Evolutionary conservation across 495 filamentous ascomycete species (phyloP), one percentile per base, ranked within the genome.

Genomic region (Massariosphaeria phaeospora): DNA sequence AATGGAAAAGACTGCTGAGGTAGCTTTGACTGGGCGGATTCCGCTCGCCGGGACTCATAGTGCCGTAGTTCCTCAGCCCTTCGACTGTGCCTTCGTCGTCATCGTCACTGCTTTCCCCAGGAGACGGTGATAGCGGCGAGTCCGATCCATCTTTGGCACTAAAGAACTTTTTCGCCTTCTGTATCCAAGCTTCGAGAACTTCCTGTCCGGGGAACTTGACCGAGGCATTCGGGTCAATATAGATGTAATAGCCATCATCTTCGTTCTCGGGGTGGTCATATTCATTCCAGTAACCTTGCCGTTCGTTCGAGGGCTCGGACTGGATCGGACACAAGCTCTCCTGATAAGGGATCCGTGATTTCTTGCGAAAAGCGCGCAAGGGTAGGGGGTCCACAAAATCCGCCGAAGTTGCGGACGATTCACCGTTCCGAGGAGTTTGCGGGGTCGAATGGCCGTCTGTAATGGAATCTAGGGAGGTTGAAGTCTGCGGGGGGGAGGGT

Each of bases 231-330:
- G 69, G 69, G 54, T 70, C 66, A 27, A 71, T 60, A 58, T 70
- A 71, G 33, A 71, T 63, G 52, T 67, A 71, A 45, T 70, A 71
- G 1, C 57, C 58, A n/a, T 67, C 66, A 33, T 65, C 60, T 17
- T 66, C 61, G 13, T 59, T 55, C 35, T 66, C 59, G 0, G 67
- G 67, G 30, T 71, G 39, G 48, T 71, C 69, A 54, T 71, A 71
- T 41, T 71, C 69, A 59, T 64, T 70, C 69, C 69, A 71, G 54
- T 70, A 70, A 21, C 52, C 12, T 34, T 53, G 54, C 10, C 41
- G 17, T 11, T 17, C 26, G 39, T 17, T 2, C 5, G 40, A 10
- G 42, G 48, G 39, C 36, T 61, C 52, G 31, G 27, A 23, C n/a
- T 55, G 38, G 9, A 31, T 20, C 20, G 33, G 18, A 4, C 21